Evolutionary conservation across 78 protist genomes (phyloP), one percentile per base, ranked within the genome.

Genomic region (Ministeria vibrans): DNA sequence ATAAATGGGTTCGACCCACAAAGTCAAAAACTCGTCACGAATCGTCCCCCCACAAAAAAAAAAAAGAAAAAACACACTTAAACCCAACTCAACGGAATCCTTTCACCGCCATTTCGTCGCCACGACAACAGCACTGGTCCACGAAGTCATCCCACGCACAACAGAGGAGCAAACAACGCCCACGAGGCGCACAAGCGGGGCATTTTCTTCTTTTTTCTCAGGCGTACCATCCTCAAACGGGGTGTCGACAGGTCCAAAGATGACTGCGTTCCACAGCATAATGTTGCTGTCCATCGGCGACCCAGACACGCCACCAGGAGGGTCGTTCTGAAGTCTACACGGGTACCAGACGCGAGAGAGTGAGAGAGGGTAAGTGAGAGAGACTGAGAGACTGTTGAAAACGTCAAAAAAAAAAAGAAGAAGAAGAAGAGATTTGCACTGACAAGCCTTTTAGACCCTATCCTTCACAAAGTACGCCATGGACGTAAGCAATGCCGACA

Each of bases 201-300:
- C n/a, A n/a, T n/a, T n/a, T n/a, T n/a, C n/a, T n/a, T n/a, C n/a
- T n/a, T n/a, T n/a, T n/a, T n/a, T n/a, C n/a, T 4, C 69, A 2
- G 2, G 20, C 51, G 11, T 34, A 69, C 95, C 99, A 7, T 95
- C 99, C 75, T 98, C 99, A 97, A 99, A 98, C n/a, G 95, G 92
- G 0, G 99, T 95, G 55, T 90, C 99, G 30, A 9, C 84, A 3
- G 61, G 90, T 95, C 99, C 99, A 76, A 98, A 96, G n/a, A 98
- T 98, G 34, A 98, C 96, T 0, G 99, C 98, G 49, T 92, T 84
- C 99, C 99, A 98, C 74, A 74, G 71, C 94, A 95, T 89, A 71
- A 98, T 90, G 81, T 96, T 87, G 70, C 91, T 83, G 7, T 92
- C 96, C 34, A 27, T 30, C 0, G 99, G 99, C 5, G 96, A 92